Percentiles rank a stretch among this genome's conserved stretches.
These are phyloP conservation scores for Hyaloperonospora arabidopsidis DNA, from an alignment of 352 stramenopile genomes.

Conservation along the genomic window DNA sequence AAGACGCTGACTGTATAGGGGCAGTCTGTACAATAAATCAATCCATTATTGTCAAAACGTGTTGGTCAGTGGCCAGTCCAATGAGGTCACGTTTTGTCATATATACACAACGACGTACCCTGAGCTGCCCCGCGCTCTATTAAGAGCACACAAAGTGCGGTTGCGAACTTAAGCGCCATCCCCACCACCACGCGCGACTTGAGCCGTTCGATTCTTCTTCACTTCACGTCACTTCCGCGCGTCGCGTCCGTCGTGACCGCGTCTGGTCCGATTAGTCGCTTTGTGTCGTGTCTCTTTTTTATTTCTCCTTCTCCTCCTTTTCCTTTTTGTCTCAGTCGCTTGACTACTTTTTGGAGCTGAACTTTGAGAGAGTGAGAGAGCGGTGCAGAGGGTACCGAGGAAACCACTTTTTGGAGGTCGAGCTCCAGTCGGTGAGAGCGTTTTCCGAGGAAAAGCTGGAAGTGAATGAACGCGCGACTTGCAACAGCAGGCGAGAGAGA, in stretches of 20 bases:
- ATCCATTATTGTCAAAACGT: too few relatives aligned
- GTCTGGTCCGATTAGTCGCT: conserved; percentile 10
- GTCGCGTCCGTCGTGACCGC: conserved; percentile 5
- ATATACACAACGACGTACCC: background rate
- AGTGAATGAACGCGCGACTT: conserved; percentile 27
- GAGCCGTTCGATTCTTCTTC: conserved; percentile 5
- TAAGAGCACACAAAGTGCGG: too few relatives aligned
- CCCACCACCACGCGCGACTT: conserved; percentile 4
- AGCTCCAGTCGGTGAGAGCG: conserved; percentile 22
- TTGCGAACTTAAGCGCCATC: too few relatives aligned
- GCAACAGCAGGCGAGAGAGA: conserved; percentile 13
- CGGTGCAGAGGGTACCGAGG: conserved; percentile 26
- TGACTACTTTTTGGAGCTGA: too few relatives aligned
- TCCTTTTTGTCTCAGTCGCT: background rate
- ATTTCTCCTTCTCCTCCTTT: background rate
- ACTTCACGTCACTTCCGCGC: background rate
- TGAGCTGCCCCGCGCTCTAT: conserved; percentile 20
- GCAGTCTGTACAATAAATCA: conserved; percentile 29
- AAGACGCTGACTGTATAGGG: conserved; percentile 57
- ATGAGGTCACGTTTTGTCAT: too few relatives aligned
- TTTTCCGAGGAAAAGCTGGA: conserved; percentile 28
- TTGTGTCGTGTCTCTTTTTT: background rate
- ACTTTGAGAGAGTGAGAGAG: background rate
- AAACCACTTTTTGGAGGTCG: conserved; percentile 12
- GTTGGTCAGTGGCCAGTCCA: too few relatives aligned